phyloP scores from a whole-genome alignment of 176 grass and related monocot genomes.

The Oryza coarctata region DNA sequence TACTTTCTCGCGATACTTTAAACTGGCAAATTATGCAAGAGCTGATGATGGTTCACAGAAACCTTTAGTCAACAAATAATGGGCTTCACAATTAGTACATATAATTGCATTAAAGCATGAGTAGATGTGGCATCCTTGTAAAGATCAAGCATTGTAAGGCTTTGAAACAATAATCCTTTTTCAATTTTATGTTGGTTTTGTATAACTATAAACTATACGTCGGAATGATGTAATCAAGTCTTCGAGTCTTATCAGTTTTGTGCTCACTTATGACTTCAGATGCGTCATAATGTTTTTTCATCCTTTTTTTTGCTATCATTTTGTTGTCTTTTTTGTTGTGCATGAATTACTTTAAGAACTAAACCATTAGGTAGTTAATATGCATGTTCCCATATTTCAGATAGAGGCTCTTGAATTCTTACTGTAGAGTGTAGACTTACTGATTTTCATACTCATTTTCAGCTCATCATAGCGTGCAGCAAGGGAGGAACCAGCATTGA shows the following conservation, averaged over 20 bases:
- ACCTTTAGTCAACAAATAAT: neutral
- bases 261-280: neutral
- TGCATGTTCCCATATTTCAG: conserved; percentile 7
- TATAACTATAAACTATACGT: neutral
- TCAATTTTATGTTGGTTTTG: neutral
- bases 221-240: neutral
- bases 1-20: neutral
- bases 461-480: conserved; percentile 96
- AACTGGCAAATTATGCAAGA: neutral
- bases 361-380: conserved; percentile 20
- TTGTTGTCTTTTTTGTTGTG: neutral
- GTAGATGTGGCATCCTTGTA: conserved; percentile 10
- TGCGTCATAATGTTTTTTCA: neutral
- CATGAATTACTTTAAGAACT: neutral
- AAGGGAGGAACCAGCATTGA: conserved; percentile 99
- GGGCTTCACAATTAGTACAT: neutral
- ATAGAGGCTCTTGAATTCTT: neutral
- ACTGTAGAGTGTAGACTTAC: neutral
- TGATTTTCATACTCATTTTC: conserved; percentile 42
- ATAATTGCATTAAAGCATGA: neutral
- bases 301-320: too few species aligned
- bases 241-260: neutral
- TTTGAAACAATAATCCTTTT: neutral
- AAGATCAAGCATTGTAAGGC: neutral
- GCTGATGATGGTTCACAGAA: neutral